Base-by-base conservation (phyloP, 2,329 filamentous ascomycete genomes). In the Penicillium sp. region DNA sequence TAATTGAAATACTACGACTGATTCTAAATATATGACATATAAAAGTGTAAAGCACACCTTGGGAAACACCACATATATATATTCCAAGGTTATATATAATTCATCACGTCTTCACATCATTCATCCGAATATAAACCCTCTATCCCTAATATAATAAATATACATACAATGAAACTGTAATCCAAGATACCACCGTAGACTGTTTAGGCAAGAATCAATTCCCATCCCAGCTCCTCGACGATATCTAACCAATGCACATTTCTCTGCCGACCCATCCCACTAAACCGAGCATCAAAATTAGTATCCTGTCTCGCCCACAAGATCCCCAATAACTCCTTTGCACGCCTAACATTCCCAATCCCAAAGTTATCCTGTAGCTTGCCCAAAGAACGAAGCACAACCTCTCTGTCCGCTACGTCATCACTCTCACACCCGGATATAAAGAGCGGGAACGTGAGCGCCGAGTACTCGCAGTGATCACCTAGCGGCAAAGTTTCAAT, bases 391-490 rank as follows among this genome's bases (percentile, higher is more conserved):
- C 51, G 45, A 8, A 71, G 45, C 2, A 75, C 62, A 13, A 72
- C 35, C 9, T 63, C 59, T 25, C 69, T 58, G 12, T 74, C 67
- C 7, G 49, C 58, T 6, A 57, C 19, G 1, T 52, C 43, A 15
- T 67, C 61, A 43, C 64, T 70, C 33, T 74, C 73, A 41, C 72
- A 73, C 1, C 73, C 73, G 0, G 68, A 66, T 6, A 75, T 75
- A 49, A 75, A 75, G 1, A 75, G 59, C 19, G 73, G 73, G 52
- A 75, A 75, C 4, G 73, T 74, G 2, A 75, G 68, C 2, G 71
- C 73, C 1, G 73, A 75, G 38, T 68, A 75, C 50, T 75, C 73
- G 60, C 71, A 73, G 41, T 74, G 68, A 17, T 67, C 62, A 27
- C 73, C 71, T 6, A 74, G 64, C 5, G 70, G 66, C 12, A 66